phyloP scores from a whole-genome alignment of 2,329 filamentous ascomycete species.

The Pseudogymnoascus sp. region DNA sequence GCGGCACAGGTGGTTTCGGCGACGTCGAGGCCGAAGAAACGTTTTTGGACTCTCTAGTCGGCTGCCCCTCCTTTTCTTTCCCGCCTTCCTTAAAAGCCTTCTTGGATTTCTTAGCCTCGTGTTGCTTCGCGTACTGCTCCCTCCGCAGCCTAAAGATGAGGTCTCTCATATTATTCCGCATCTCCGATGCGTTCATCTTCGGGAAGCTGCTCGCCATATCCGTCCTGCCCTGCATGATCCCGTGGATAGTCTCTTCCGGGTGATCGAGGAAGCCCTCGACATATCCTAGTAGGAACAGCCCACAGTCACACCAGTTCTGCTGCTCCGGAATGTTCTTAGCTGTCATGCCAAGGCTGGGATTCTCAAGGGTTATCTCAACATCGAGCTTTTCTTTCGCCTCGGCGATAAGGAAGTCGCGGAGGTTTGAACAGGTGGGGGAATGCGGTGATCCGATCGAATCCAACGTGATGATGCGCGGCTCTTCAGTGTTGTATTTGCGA shows the following conservation, averaged over 20 bases:
- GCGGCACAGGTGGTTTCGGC: background rate
- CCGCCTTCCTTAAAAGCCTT: background rate
- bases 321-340: conserved; percentile 72
- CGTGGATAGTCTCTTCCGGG: conserved; percentile 60
- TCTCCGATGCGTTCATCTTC: conserved; percentile 41
- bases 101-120: conserved; percentile 16
- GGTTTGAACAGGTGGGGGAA: conserved; percentile 50
- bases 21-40: background rate
- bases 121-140: conserved; percentile 40
- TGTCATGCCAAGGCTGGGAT: conserved; percentile 45
- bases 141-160: conserved; percentile 55
- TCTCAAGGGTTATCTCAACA: conserved; percentile 24
- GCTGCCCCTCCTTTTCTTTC: background rate
- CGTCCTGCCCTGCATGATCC: conserved; percentile 47
- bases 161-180: conserved; percentile 58
- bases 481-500: conserved; percentile 39
- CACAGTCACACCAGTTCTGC: conserved; percentile 80
- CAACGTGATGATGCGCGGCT: conserved; percentile 71
- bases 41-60: background rate
- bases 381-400: conserved; percentile 59
- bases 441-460: conserved; percentile 71
- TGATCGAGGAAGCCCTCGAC: conserved; percentile 70
- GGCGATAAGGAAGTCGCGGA: conserved; percentile 68
- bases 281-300: conserved; percentile 78
- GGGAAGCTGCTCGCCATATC: conserved; percentile 30